Percentiles rank a stretch among this genome's conserved stretches.
phyloP scores from a whole-genome alignment of 148 eudicot genomes.

The Suaeda aralocaspica region DNA sequence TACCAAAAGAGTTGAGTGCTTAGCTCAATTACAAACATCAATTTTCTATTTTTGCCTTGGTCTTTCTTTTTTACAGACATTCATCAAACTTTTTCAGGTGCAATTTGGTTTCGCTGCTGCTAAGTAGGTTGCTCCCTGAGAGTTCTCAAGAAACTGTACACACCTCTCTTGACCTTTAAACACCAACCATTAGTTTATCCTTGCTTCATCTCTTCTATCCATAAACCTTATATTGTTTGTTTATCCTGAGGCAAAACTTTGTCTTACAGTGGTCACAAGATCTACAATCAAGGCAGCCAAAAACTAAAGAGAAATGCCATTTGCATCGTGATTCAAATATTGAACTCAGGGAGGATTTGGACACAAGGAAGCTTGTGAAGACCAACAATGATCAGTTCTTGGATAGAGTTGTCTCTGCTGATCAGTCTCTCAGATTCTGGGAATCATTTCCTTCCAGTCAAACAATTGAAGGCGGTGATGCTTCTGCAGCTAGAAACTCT shows the following conservation, averaged over 20 bases:
- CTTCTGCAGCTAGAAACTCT: slow-evolving; percentile 24
- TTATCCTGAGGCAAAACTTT: slow-evolving; percentile 23
- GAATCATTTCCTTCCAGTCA: slow-evolving; percentile 25
- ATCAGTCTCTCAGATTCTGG: slow-evolving; percentile 19
- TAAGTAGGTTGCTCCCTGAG: slow-evolving; percentile 59
- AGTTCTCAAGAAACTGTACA: slow-evolving; percentile 43
- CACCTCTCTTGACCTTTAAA: slow-evolving; percentile 12
- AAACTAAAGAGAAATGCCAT: slow-evolving; percentile 24
- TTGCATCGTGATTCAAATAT: slow-evolving; percentile 23
- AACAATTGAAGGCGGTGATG: slow-evolving; percentile 21
- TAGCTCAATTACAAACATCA: neutral
- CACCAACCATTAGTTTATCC: neutral
- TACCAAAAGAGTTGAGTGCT: slow-evolving; percentile 49
- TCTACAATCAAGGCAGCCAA: slow-evolving; percentile 21
- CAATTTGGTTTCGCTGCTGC: slow-evolving; percentile 59
- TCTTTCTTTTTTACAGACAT: slow-evolving; percentile 12
- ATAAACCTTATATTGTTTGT: neutral
- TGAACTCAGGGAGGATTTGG: slow-evolving; percentile 24
- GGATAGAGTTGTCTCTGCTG: slow-evolving; percentile 18
- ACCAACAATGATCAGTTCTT: slow-evolving; percentile 15
- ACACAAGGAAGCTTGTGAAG: slow-evolving; percentile 23
- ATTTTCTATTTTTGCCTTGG: slow-evolving; percentile 10
- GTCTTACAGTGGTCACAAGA: slow-evolving; percentile 35
- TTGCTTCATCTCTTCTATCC: slow-evolving; percentile 9
- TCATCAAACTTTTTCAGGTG: slow-evolving; percentile 42